Conservation (phyloP, 2,329 filamentous ascomycete genomes). For the Aspergillus sp. region DNA sequence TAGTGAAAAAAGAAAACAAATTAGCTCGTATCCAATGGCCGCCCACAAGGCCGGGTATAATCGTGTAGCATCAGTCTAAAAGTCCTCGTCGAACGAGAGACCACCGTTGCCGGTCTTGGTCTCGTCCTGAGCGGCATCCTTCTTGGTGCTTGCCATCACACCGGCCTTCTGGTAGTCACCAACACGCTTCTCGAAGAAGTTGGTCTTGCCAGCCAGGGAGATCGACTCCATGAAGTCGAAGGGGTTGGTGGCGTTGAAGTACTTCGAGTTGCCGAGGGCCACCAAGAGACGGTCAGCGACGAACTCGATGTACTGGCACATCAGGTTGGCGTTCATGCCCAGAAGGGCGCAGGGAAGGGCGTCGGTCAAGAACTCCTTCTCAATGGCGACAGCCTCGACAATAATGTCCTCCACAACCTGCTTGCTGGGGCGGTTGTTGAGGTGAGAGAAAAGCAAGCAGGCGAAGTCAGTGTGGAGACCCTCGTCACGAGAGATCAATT, state of each 20-base stretch:
- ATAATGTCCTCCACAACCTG: slow-evolving; percentile 83
- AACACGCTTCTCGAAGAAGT: slow-evolving; percentile 99
- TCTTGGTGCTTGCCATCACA: slow-evolving; percentile 91
- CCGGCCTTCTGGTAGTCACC: slow-evolving; percentile 99
- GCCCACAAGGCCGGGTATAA: slow-evolving; percentile 21
- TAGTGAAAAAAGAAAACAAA: slow-evolving; percentile 21
- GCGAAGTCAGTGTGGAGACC: slow-evolving; percentile 99
- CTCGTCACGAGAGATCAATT: slow-evolving; percentile 99
- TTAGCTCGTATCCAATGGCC: slow-evolving; percentile 25
- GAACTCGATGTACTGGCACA: slow-evolving; percentile 99
- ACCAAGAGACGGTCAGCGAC: slow-evolving; percentile 93
- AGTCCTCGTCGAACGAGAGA: slow-evolving; percentile 95
- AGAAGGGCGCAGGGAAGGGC: slow-evolving; percentile 89
- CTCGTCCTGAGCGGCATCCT: slow-evolving; percentile 54
- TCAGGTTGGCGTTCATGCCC: slow-evolving; percentile 94
- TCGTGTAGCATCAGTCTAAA: slow-evolving; percentile 57
- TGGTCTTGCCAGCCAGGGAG: slow-evolving; percentile 97
- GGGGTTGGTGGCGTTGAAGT: slow-evolving; percentile 89
- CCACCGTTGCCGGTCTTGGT: slow-evolving; percentile 59
- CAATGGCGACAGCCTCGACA: slow-evolving; percentile 86
- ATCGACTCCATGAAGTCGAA: slow-evolving; percentile 99
- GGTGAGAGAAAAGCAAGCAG: slow-evolving; percentile 94
- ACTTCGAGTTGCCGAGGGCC: slow-evolving; percentile 89
- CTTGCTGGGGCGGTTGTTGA: slow-evolving; percentile 86
- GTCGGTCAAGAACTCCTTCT: slow-evolving; percentile 97